Evolutionary conservation across 106 monocot genomes (phyloP).

Genomic region (Platanthera guangdongensis): DNA sequence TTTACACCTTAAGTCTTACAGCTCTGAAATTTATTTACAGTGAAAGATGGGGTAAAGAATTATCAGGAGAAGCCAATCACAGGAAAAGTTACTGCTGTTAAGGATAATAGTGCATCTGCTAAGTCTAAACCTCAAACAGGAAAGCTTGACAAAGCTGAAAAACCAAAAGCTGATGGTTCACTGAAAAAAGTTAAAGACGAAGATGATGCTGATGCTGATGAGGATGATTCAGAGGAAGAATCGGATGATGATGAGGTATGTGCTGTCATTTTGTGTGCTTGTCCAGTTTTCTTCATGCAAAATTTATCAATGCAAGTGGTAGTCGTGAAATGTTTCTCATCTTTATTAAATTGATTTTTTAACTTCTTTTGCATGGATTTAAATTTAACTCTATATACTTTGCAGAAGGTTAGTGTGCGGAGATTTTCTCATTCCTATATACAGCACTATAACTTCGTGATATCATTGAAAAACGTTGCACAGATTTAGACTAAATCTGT

Average conservation of each 20-base stretch:
- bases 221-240: slow-evolving; percentile 10
- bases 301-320: too few species aligned
- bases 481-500: too few species aligned
- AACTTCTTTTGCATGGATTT: too few species aligned
- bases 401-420: too few species aligned
- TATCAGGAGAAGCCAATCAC: slow-evolving; percentile 1
- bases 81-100: slow-evolving; percentile 9
- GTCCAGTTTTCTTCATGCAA: too few species aligned
- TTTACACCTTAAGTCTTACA: background rate
- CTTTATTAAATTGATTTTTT: too few species aligned
- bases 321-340: too few species aligned
- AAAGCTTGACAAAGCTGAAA: slow-evolving; percentile 14
- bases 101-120: slow-evolving; percentile 12
- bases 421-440: too few species aligned
- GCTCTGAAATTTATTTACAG: slow-evolving; percentile 5
- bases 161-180: background rate
- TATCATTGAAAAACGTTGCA: too few species aligned
- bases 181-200: slow-evolving; percentile 25
- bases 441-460: too few species aligned
- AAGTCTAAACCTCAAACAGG: slow-evolving; percentile 24
- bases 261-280: background rate
- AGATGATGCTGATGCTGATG: slow-evolving; percentile 28
- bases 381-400: too few species aligned
- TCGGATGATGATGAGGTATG: slow-evolving; percentile 21
- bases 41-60: slow-evolving; percentile 15